Evolutionary conservation across 345 rosid genomes (phyloP), one percentile per base, ranked within the genome.

Genomic region (Euphorbia tirucalli): DNA sequence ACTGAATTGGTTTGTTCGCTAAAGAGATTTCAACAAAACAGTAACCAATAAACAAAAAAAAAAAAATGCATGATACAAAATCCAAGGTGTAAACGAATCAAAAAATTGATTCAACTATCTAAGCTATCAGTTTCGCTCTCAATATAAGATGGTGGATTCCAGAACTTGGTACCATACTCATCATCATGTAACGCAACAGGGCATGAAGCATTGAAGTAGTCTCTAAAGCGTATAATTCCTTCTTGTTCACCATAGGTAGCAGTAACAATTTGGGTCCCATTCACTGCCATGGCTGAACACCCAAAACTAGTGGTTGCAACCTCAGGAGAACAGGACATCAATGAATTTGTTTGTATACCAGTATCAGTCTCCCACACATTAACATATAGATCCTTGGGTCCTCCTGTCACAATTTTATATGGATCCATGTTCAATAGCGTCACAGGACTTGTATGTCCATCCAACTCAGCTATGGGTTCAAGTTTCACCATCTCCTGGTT

Each of bases 391-490:
- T 87, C 88, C n/a, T 79, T 56, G 3, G 58, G 80, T 39, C 84
- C 84, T 60, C 87, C 88, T 0, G 91, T 81, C 67, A 86, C 89
- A 71, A 90, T 81, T 77, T 87, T 90, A 76, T 82, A 81, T 35
- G 78, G 79, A 81, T 87, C 96, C 88, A 83, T 80, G 41, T 85
- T 83, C 64, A 85, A 46, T 28, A 58, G 78, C 21, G 74, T 71
- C 66, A 90, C 81, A 0, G 78, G 79, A 74, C 89, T 90, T 0
- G 11, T 60, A 70, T 86, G 96, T 46, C 89, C 85, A 32, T 85
- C 89, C 82, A 90, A 65, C 83, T 78, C 85, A 2, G 80, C 78
- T 16, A 87, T 43, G 35, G 89, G 79, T 74, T 83, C 66, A 0
- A 75, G 75, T 62, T 78, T 81, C 27, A 35, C 32, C 7, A 66